Evolutionary conservation across 805 yeast species (phyloP), one percentile per base, ranked within the genome.

Genomic region (Wickerhamomyces rabaulensis): DNA sequence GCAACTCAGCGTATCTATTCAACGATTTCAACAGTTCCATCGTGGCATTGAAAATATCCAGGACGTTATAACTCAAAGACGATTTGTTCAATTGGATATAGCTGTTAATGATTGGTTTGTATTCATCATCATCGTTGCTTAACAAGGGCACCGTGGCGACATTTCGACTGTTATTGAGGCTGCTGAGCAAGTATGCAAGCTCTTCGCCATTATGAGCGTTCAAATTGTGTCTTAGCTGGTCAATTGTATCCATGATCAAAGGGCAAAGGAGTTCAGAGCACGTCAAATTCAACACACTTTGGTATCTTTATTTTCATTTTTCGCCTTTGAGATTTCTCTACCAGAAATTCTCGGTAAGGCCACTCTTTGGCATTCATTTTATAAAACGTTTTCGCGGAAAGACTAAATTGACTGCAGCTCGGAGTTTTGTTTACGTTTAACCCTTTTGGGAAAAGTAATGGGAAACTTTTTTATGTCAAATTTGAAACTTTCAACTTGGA

Each of bases 1-100:
- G 77, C 8, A 63, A 56, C 44, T 78, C 84, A 2, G 82, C 80
- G 35, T 73, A 75, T 40, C 85, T 60, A 45, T 78, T 78, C 50
- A 80, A 56, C 13, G 68, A 57, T 46, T 66, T 66, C 47, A 78
- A 65, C 59, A 80, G 61, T 15, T 68, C 72, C 44, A 71, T 67
- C 40, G 69, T 46, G 22, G 46, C 43, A 4, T 54, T 52, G 44
- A 66, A 61, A 48, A 62, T 39, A 25, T 50, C 54, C 64, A 71
- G 29, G 0, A 38, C 73, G 55, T 48, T 42, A 65, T 65, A 36
- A 63, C 62, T 15, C 4, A 19, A 9, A n/a, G 69, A 57, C 26
- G 66, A 62, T 33, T 41, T 50, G 39, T 49, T 53, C 37, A 56
- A 36, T 9, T 35, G 17, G 6, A 52, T 36, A 36, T 19, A 36